These are phyloP conservation scores for Ramaria sp. DNA, from an alignment of 768 basidiomycete genomes.

Conservation along the genomic window DNA sequence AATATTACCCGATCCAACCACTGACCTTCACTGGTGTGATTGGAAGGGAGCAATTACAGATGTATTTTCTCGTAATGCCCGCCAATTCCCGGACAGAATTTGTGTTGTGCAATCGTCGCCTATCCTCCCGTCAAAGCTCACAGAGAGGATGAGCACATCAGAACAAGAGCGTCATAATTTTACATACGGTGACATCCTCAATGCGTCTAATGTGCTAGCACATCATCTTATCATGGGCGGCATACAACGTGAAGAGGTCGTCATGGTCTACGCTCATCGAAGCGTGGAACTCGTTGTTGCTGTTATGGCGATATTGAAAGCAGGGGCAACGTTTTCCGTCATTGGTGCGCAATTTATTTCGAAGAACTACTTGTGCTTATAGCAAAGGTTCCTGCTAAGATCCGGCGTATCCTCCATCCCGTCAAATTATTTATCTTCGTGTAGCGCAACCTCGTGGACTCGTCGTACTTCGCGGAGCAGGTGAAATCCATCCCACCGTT, in stretches of 20 bases:
- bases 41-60: constrained; percentile 97
- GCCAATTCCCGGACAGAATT: constrained; percentile 62
- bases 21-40: constrained; percentile 91
- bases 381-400: constrained; percentile 34
- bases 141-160: constrained; percentile 17
- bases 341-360: constrained; percentile 50
- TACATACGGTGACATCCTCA: constrained; percentile 72
- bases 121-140: constrained; percentile 12
- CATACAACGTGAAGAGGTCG: constrained; percentile 86
- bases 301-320: constrained; percentile 93
- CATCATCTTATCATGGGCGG: constrained; percentile 83
- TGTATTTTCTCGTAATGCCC: constrained; percentile 84
- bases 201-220: constrained; percentile 80
- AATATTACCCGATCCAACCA: constrained; percentile 72
- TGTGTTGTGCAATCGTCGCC: constrained; percentile 81
- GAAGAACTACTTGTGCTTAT: not conserved
- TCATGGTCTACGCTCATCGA: constrained; percentile 95
- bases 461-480: constrained; percentile 84
- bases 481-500: constrained; percentile 66
- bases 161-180: constrained; percentile 48
- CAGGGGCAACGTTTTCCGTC: constrained; percentile 93
- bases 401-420: constrained; percentile 89
- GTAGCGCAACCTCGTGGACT: constrained; percentile 90
- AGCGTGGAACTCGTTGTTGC: constrained; percentile 95
- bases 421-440: constrained; percentile 86